Percentiles rank a stretch among this genome's conserved stretches.
These are phyloP conservation scores for Neurospora crassa DNA, from an alignment of 2,329 filamentous ascomycete species.

Conservation along the genomic window DNA sequence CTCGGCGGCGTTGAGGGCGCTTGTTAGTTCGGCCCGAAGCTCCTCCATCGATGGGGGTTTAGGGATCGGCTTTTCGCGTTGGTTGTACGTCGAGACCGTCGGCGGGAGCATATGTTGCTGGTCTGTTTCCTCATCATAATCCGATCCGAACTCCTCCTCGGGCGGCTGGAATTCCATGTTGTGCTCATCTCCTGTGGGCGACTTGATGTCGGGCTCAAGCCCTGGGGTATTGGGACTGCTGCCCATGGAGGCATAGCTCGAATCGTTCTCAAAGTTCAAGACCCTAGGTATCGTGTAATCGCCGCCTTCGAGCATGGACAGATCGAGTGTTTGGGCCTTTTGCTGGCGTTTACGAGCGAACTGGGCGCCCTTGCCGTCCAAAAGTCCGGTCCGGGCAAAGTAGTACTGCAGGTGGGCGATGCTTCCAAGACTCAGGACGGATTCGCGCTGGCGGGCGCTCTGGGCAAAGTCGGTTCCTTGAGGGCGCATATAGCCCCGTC, in stretches of 20 bases:
- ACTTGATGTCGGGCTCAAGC: constrained; percentile 35
- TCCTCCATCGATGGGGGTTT: constrained; percentile 77
- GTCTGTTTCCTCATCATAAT: constrained; percentile 51
- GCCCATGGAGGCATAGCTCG: constrained; percentile 49
- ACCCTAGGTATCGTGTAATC: constrained; percentile 26
- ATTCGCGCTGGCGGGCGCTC: constrained; percentile 82
- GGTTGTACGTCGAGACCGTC: constrained; percentile 90
- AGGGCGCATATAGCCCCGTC: constrained; percentile 79
- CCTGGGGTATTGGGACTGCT: constrained; percentile 42
- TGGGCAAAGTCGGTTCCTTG: constrained; percentile 83
- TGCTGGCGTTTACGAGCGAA: constrained; percentile 57
- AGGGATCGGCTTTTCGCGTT: constrained; percentile 69
- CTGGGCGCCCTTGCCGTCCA: constrained; percentile 89
- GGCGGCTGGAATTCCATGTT: constrained; percentile 21
- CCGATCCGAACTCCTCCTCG: constrained; percentile 35
- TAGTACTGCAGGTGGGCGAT: constrained; percentile 98
- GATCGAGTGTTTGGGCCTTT: constrained; percentile 42
- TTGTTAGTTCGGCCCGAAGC: constrained; percentile 58
- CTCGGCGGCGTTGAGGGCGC: constrained; percentile 58
- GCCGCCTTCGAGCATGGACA: constrained; percentile 41
- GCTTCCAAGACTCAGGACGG: constrained; percentile 90
- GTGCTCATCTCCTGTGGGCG: constrained; percentile 24
- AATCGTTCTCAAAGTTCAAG: constrained; percentile 41
- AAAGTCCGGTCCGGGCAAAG: constrained; percentile 84
- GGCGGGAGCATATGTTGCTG: constrained; percentile 79